phyloP scores from a whole-genome alignment of 768 basidiomycete species.

The Agaricus bisporus region DNA sequence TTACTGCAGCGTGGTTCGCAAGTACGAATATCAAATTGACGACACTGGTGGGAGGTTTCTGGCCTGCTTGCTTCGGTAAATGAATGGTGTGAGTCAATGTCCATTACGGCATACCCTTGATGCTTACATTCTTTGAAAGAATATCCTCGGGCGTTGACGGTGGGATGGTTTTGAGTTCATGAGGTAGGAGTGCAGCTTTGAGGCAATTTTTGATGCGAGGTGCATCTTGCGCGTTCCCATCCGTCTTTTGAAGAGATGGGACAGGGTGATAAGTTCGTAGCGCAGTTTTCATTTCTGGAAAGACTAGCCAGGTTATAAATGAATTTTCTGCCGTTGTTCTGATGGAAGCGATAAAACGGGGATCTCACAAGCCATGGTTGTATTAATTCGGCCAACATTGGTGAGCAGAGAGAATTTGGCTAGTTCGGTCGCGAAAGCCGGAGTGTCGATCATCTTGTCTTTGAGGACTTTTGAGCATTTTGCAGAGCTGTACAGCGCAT shows the following conservation, averaged over 20 bases:
- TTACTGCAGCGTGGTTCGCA: conserved; percentile 71
- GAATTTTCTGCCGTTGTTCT: conserved; percentile 17
- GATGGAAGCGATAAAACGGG: conserved; percentile 14
- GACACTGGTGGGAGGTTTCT: conserved; percentile 76
- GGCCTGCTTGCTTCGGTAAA: conserved; percentile 43
- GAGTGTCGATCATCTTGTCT: conserved; percentile 81
- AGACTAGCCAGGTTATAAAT: conserved; percentile 47
- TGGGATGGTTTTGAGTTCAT: conserved; percentile 57
- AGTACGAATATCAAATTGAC: conserved; percentile 85
- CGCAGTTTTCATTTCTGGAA: conserved; percentile 91
- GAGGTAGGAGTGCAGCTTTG: conserved; percentile 71
- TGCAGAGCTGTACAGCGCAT: conserved; percentile 70
- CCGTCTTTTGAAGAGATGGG: conserved; percentile 84
- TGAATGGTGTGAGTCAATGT: conserved; percentile 11
- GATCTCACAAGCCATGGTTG: conserved; percentile 78
- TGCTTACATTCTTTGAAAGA: conserved; percentile 55
- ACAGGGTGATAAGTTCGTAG: conserved; percentile 86
- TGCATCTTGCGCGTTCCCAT: conserved; percentile 85
- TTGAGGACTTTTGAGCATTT: conserved; percentile 87
- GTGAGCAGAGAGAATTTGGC: conserved; percentile 81
- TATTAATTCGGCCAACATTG: conserved; percentile 89
- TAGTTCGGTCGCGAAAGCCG: conserved; percentile 71
- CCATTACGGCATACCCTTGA: conserved; percentile 1
- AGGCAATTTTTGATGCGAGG: conserved; percentile 89
- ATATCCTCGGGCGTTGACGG: conserved; percentile 76